phyloP scores from a whole-genome alignment of 257 asterid species.

The Solanum sejunctum region DNA sequence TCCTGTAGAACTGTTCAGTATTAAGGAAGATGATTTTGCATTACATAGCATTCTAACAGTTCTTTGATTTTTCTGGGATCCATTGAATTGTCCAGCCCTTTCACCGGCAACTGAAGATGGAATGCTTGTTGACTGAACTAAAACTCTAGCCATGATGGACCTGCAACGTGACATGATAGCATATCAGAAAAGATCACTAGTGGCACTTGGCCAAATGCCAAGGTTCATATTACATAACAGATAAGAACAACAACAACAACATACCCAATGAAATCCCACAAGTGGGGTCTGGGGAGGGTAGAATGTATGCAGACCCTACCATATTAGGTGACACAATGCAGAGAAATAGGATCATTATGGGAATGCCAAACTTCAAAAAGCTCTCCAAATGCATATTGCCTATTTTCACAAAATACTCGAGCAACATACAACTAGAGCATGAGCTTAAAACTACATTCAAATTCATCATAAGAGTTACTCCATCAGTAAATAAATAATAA shows the following conservation, averaged over 20 bases:
- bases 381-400: neutral
- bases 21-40: constrained; percentile 19
- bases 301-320: too few species aligned
- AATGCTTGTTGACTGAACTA: constrained; percentile 52
- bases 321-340: neutral
- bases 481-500: neutral
- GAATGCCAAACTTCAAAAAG: neutral
- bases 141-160: constrained; percentile 52
- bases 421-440: neutral
- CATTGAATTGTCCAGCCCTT: constrained; percentile 35
- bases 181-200: neutral
- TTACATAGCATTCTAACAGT: constrained; percentile 45
- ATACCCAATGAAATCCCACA: too few species aligned
- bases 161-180: constrained; percentile 22
- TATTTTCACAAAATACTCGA: neutral
- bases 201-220: neutral
- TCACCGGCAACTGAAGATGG: constrained; percentile 41
- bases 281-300: too few species aligned
- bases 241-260: too few species aligned
- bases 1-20: constrained; percentile 45
- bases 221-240: neutral
- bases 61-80: constrained; percentile 31
- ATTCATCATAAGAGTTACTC: neutral
- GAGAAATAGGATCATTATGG: neutral
- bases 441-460: neutral